These are phyloP conservation scores for Cladosporium halotolerans DNA, from an alignment of 2,329 filamentous ascomycete genomes.

Conservation along the genomic window DNA sequence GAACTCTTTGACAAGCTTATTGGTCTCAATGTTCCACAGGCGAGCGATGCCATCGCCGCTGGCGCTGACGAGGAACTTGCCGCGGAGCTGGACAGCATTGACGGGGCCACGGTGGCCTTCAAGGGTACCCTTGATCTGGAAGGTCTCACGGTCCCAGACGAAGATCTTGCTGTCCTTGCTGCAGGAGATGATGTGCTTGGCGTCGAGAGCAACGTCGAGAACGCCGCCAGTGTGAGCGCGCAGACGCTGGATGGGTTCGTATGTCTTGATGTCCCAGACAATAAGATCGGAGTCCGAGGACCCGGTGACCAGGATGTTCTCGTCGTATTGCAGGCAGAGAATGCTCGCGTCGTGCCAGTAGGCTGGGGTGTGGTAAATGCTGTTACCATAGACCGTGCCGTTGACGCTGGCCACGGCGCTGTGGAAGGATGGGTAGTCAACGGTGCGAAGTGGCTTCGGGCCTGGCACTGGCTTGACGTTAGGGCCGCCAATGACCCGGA, in stretches of 20 bases:
- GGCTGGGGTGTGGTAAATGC: constrained; percentile 40
- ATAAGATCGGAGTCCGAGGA: constrained; percentile 91
- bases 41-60: constrained; percentile 90
- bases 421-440: constrained; percentile 35
- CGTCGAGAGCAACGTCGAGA: constrained; percentile 87
- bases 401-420: constrained; percentile 40
- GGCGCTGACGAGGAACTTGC: constrained; percentile 86
- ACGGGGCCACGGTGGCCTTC: constrained; percentile 85
- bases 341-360: constrained; percentile 85
- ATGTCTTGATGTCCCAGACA: constrained; percentile 78
- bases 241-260: constrained; percentile 72
- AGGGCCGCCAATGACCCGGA: constrained; percentile 75
- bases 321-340: constrained; percentile 89
- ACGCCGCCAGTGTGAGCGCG: constrained; percentile 78
- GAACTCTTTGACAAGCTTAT: constrained; percentile 85
- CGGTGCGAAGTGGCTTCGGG: constrained; percentile 39
- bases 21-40: constrained; percentile 89
- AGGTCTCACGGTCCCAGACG: constrained; percentile 83
- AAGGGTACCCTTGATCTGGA: constrained; percentile 68
- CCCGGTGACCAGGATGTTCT: constrained; percentile 86
- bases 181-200: constrained; percentile 89
- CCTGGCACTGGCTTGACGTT: constrained; percentile 49
- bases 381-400: constrained; percentile 40
- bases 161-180: constrained; percentile 93
- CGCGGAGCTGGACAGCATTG: constrained; percentile 91